These are phyloP conservation scores for Aspergillus ostianus DNA, from an alignment of 495 filamentous ascomycete genomes.

Conservation along the genomic window DNA sequence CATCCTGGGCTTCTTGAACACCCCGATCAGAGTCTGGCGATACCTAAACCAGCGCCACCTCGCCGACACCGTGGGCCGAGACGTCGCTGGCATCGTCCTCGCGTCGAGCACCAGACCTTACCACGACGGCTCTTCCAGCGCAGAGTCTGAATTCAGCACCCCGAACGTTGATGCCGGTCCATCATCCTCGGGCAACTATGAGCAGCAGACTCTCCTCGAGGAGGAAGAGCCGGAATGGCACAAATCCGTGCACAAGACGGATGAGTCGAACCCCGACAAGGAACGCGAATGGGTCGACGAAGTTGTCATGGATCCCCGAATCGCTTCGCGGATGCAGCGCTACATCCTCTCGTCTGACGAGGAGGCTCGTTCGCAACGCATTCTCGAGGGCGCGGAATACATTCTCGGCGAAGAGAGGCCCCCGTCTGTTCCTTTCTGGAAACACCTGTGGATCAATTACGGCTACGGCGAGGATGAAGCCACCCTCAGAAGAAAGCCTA, in stretches of 20 bases:
- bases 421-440: slow-evolving; percentile 36
- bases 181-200: slow-evolving; percentile 35
- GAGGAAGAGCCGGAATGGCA: slow-evolving; percentile 86
- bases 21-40: slow-evolving; percentile 78
- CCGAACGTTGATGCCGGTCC: neutral
- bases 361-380: slow-evolving; percentile 61
- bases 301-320: slow-evolving; percentile 74
- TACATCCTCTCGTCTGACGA: slow-evolving; percentile 64
- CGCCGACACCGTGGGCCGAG: slow-evolving; percentile 84
- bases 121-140: slow-evolving; percentile 27
- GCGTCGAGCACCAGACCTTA: slow-evolving; percentile 56
- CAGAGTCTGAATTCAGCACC: slow-evolving; percentile 25
- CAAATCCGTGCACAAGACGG: slow-evolving; percentile 70
- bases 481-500: slow-evolving; percentile 38
- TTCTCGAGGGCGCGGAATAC: slow-evolving; percentile 64
- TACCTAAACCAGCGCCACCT: slow-evolving; percentile 84
- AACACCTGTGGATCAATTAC: slow-evolving; percentile 45
- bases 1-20: slow-evolving; percentile 90
- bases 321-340: slow-evolving; percentile 76
- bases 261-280: slow-evolving; percentile 41
- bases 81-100: slow-evolving; percentile 81
- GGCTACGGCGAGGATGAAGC: slow-evolving; percentile 48
- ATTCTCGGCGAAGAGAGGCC: slow-evolving; percentile 56
- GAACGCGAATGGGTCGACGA: slow-evolving; percentile 76
- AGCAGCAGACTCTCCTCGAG: slow-evolving; percentile 69